These are phyloP conservation scores for Crinitomyces ghanaensis DNA, from an alignment of 805 yeast species.

Conservation along the genomic window DNA sequence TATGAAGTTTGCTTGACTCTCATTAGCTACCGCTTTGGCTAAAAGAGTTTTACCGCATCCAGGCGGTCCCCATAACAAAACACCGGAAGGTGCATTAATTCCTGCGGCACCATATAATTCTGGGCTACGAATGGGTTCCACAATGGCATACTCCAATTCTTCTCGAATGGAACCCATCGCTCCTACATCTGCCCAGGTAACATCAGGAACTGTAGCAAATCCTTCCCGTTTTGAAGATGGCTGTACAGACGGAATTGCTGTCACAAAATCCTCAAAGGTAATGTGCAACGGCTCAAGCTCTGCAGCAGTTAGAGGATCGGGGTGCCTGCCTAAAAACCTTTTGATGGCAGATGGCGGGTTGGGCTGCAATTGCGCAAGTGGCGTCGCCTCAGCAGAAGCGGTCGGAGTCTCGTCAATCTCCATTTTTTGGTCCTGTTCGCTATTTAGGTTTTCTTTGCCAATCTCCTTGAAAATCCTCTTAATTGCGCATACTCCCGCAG, in stretches of 20 bases:
- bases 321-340: conserved; percentile 38
- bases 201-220: conserved; percentile 96
- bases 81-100: conserved; percentile 94
- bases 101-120: conserved; percentile 85
- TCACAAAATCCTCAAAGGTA: conserved; percentile 64
- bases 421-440: conserved; percentile 18
- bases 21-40: conserved; percentile 97
- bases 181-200: conserved; percentile 91
- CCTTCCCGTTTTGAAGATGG: conserved; percentile 98
- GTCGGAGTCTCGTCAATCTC: conserved; percentile 11
- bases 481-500: conserved; percentile 91
- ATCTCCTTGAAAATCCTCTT: conserved; percentile 68
- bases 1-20: conserved; percentile 90
- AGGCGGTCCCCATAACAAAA: conserved; percentile 97
- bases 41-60: conserved; percentile 96
- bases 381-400: background rate
- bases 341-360: conserved; percentile 1
- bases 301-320: conserved; percentile 62
- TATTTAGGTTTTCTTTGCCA: background rate
- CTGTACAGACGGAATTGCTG: conserved; percentile 85
- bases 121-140: conserved; percentile 89
- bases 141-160: conserved; percentile 94
- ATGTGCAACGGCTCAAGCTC: conserved; percentile 71
- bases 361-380: background rate
- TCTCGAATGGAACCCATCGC: conserved; percentile 71